Conservation (phyloP, 2,329 filamentous ascomycete species). For the Pseudocercospora cruenta region DNA sequence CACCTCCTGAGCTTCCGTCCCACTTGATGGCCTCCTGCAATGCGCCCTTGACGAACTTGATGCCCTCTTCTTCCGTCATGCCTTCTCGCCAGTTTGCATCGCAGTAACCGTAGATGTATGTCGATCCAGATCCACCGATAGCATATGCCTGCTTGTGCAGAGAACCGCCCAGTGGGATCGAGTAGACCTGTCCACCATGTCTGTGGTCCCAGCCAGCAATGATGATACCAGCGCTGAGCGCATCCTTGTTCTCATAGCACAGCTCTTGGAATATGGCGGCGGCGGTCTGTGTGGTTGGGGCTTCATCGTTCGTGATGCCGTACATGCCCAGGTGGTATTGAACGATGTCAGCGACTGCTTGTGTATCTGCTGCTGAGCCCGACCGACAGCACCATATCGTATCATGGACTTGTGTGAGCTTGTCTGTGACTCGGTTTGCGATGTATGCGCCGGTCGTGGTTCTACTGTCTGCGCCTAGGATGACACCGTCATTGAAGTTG, state of each 20-base stretch:
- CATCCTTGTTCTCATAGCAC: constrained; percentile 97
- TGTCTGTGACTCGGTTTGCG: constrained; percentile 98
- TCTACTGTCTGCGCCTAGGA: constrained; percentile 94
- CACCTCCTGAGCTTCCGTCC: constrained; percentile 97
- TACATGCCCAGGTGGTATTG: constrained; percentile 95
- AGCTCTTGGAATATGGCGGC: constrained; percentile 97
- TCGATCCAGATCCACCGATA: constrained; percentile 94
- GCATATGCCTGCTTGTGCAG: constrained; percentile 96
- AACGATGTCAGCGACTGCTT: constrained; percentile 97
- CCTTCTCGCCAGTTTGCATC: constrained; percentile 93
- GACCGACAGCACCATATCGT: constrained; percentile 99
- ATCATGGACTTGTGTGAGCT: constrained; percentile 96
- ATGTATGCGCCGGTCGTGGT: constrained; percentile 98
- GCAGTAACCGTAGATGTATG: constrained; percentile 99
- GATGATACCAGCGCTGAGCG: constrained; percentile 89
- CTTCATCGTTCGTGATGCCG: constrained; percentile 83
- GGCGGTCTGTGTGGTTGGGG: constrained; percentile 91
- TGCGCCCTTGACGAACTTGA: constrained; percentile 89
- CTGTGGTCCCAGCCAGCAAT: constrained; percentile 97
- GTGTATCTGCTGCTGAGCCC: constrained; percentile 94
- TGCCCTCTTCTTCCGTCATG: constrained; percentile 90
- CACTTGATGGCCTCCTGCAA: constrained; percentile 96
- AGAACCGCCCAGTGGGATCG: constrained; percentile 92
- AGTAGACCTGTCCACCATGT: constrained; percentile 96
- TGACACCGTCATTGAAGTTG: constrained; percentile 98